Percentiles rank a stretch among this genome's conserved stretches.
Conservation (phyloP, 768 basidiomycete genomes). For the Infundibulicybe gibba region DNA sequence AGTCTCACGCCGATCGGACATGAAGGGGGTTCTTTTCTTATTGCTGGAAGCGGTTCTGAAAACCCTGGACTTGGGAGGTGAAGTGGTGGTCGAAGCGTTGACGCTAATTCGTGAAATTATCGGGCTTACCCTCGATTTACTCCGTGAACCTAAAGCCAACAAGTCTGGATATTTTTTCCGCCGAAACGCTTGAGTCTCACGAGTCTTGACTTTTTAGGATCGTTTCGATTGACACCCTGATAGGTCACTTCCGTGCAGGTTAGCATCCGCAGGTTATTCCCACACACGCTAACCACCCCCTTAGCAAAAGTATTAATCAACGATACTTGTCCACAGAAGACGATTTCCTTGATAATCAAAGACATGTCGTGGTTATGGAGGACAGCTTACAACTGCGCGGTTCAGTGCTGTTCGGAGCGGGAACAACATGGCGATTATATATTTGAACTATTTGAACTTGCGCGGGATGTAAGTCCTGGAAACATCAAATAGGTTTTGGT, state of each 20-base stretch:
- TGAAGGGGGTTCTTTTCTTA: slow-evolving; percentile 69
- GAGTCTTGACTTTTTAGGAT: slow-evolving; percentile 27
- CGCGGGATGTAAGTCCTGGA: slow-evolving; percentile 53
- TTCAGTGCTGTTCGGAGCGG: slow-evolving; percentile 81
- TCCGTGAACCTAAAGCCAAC: slow-evolving; percentile 62
- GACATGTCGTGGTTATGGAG: slow-evolving; percentile 91
- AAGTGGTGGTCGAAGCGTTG: slow-evolving; percentile 68
- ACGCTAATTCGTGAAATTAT: slow-evolving; percentile 80
- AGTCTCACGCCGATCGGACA: slow-evolving; percentile 76
- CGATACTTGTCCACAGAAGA: slow-evolving; percentile 46
- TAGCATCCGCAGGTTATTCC: slow-evolving; percentile 19
- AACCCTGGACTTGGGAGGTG: slow-evolving; percentile 58
- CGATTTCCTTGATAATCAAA: slow-evolving; percentile 54
- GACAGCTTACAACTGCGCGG: slow-evolving; percentile 80
- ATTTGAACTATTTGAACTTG: slow-evolving; percentile 66
- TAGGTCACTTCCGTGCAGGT: slow-evolving; percentile 72
- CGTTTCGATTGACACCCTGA: slow-evolving; percentile 55
- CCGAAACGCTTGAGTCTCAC: slow-evolving; percentile 11
- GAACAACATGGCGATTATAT: slow-evolving; percentile 61
- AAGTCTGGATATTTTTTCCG: slow-evolving; percentile 38
- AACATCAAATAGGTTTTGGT: slow-evolving; percentile 10
- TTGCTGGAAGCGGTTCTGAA: slow-evolving; percentile 71
- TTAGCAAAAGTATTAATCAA: slow-evolving; percentile 57
- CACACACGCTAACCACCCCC: slow-evolving; percentile 14
- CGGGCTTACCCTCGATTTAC: slow-evolving; percentile 65